Evolutionary conservation across 768 basidiomycete genomes (phyloP), one percentile per base, ranked within the genome.

Genomic region (Lactarius hatsudake): DNA sequence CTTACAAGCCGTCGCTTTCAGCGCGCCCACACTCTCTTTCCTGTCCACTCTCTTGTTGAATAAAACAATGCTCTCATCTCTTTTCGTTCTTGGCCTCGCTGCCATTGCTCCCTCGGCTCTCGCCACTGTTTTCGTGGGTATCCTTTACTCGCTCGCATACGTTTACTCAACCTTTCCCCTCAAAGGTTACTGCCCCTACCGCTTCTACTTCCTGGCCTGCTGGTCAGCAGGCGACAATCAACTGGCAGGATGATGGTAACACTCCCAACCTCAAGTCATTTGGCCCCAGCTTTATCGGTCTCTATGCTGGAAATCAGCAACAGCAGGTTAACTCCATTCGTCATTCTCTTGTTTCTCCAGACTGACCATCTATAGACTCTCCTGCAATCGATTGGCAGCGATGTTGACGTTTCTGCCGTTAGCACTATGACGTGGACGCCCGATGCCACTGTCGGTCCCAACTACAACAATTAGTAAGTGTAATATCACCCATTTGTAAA

Each of bases 231-330:
- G 78, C 80, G 17, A 81, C 79, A 15, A 73, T 93, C 61, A 74
- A 65, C 43, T 93, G 91, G 91, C 73, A 81, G 67, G 90, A 92
- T 55, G 79, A 82, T 64, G 80, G 80, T 61, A 60, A 30, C 0
- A 2, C 77, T 1, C 89, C 91, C 5, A 59, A 77, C 28, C 80
- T 91, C 56, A 62, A 75, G 15, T 64, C 79, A 5, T 88, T 87
- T 43, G 88, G 90, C 6, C 69, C 72, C 36, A 75, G 82, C 12
- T 78, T 75, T 54, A 77, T 91, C 48, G 83, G 81, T 42, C 82
- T 93, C 76, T 91, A 85, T 70, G 82, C 77, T 61, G 91, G 91
- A 53, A 90, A 84, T 73, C 76, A 81, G 36, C 75, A 73, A 13
- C 79, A 85, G 71, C 90, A 92, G 84, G 90, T 89, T 30, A 45